Evolutionary conservation across 1,284 basidiomycete genomes (phyloP).

Genomic region (Sanghuangporus baumii): DNA sequence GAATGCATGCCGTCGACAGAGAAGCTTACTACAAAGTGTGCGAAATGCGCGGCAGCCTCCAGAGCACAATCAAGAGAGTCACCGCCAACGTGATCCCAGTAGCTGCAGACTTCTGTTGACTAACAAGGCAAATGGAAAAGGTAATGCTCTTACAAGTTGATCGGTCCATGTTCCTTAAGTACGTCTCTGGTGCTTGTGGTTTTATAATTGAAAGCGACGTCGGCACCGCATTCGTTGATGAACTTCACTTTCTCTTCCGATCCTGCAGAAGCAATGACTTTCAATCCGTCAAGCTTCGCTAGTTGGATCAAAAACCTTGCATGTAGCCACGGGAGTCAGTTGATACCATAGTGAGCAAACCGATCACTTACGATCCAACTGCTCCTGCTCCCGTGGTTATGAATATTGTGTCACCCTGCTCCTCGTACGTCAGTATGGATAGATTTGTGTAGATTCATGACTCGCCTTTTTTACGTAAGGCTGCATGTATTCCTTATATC

Average conservation of each 20-base stretch:
- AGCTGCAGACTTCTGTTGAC: conserved; percentile 3
- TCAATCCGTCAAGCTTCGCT: conserved; percentile 33
- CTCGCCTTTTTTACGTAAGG: conserved; percentile 22
- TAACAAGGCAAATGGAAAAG: not conserved
- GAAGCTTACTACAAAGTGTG: conserved; percentile 13
- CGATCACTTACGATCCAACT: conserved; percentile 24
- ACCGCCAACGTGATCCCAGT: conserved; percentile 20
- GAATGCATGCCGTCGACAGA: not conserved
- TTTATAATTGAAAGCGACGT: conserved; percentile 35
- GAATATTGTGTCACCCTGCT: conserved; percentile 24
- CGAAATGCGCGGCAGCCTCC: conserved; percentile 4
- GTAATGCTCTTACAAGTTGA: conserved; percentile 20
- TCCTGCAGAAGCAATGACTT: conserved; percentile 36
- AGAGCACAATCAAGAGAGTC: conserved; percentile 15
- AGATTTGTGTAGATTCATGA: not conserved
- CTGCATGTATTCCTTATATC: conserved; percentile 22
- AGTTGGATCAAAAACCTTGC: conserved; percentile 29
- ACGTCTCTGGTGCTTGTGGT: conserved; percentile 29
- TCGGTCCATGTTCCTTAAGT: conserved; percentile 34
- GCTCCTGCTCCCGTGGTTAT: conserved; percentile 26
- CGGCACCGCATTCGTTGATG: conserved; percentile 32
- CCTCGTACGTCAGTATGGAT: not conserved
- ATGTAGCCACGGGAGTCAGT: not conserved
- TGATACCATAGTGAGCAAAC: not conserved
- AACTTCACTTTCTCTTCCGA: conserved; percentile 35